Percentiles rank a stretch among this genome's conserved stretches.
Evolutionary conservation across 352 stramenopile genomes (phyloP).

Genomic region (Globisporangium acanthophoron): DNA sequence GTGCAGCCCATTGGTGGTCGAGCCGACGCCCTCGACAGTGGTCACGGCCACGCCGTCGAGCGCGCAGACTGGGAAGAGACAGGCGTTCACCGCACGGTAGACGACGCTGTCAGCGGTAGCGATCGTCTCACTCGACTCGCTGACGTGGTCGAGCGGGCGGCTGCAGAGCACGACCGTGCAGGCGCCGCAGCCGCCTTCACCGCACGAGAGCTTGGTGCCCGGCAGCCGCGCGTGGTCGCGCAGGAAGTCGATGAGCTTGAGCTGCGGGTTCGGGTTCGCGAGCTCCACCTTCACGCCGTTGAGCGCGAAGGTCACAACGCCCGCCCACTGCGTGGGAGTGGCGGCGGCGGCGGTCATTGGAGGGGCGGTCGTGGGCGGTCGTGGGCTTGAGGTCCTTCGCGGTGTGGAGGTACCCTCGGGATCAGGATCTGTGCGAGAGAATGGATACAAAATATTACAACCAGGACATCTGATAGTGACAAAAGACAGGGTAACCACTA

Average conservation of each 20-base stretch:
- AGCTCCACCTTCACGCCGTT: constrained; percentile 5
- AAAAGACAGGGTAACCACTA: too few species aligned
- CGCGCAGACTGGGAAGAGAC: constrained; percentile 74
- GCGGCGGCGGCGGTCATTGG: too few species aligned
- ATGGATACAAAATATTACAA: too few species aligned
- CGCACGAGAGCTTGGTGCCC: constrained; percentile 90
- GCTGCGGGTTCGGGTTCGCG: constrained; percentile 49
- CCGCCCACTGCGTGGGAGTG: constrained; percentile 6
- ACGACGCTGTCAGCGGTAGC: not conserved
- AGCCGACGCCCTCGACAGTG: constrained; percentile 76
- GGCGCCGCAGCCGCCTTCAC: constrained; percentile 94
- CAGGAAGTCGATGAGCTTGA: constrained; percentile 80
- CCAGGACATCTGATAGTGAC: too few species aligned
- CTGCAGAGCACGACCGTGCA: constrained; percentile 93
- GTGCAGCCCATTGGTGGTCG: constrained; percentile 44
- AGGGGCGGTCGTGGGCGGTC: too few species aligned
- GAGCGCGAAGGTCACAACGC: constrained; percentile 12
- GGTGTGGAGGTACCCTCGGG: too few species aligned
- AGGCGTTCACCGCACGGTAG: constrained; percentile 83
- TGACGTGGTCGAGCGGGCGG: constrained; percentile 5
- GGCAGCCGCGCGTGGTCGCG: constrained; percentile 63
- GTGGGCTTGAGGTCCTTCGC: too few species aligned
- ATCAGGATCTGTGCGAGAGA: too few species aligned
- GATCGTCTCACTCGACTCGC: not conserved
- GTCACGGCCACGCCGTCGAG: constrained; percentile 82